Base-by-base conservation (phyloP, 75 land plant genomes). In the Pseudotsuga menziesii region DNA sequence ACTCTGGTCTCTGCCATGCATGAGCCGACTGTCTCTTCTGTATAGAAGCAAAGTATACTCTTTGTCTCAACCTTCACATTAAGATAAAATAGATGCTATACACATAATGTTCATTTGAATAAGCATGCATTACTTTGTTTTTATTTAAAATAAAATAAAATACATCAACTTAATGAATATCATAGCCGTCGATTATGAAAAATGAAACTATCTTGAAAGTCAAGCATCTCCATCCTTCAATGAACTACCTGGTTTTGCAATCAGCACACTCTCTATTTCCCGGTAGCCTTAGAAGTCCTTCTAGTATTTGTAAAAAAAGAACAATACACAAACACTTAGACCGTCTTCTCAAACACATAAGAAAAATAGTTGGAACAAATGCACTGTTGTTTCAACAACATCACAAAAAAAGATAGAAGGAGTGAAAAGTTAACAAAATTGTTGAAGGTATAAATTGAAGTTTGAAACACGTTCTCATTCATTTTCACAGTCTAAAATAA, bases 241-340 rank as follows among this genome's bases (percentile, higher is more conserved):
- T 41, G 52, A 41, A 55, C 59, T 86, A 94, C 98, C 89, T 94
- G 91, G 83, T 74, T 80, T 88, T 93, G 77, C 98, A 94, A 78
- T 94, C 98, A 26, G 95, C 98, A 78, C 98, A 94, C 76, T 93
- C 98, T 78, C 89, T 85, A 73, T 94, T 94, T 64, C 92, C 98
- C 57, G 98, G 98, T 66, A 92, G 84, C 80, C 88, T 94, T 74
- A 92, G 79, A 63, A 94, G 91, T 11, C 91, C 96, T 66, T 94
- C 93, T 78, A 94, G 67, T 41, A 92, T 84, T 96, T 94, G 89
- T 56, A 82, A 74, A 74, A n/a, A n/a, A 44, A 20, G 25, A 75
- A 19, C 39, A 72, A 44, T 27, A 29, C 32, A 69, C 20, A n/a
- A 69, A 69, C 17, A n/a, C 11, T 41, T 69, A n/a, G n/a, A 39